Conservation (phyloP, 148 eudicot species). For the Vaccinium macrocarpon region DNA sequence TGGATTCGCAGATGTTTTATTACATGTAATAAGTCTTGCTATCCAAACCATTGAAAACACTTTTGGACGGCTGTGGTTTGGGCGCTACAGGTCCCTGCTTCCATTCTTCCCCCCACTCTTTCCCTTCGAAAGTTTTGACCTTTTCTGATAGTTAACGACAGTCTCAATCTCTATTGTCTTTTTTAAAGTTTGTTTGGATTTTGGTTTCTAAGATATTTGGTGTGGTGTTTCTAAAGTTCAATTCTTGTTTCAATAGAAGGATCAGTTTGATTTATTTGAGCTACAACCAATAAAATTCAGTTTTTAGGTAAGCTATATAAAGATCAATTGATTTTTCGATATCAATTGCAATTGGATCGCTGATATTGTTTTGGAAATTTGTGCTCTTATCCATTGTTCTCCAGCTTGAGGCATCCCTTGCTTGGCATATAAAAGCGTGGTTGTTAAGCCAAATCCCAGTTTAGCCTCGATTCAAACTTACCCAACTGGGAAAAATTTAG, state of each 20-base stretch:
- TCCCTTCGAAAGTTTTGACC: neutral
- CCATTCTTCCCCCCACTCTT: neutral
- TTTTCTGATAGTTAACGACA: neutral
- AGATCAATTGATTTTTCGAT: neutral
- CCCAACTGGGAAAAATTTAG: slow-evolving; percentile 9
- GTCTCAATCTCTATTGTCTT: neutral
- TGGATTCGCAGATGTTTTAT: too few species aligned
- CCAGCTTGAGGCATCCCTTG: slow-evolving; percentile 8
- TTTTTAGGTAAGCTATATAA: neutral
- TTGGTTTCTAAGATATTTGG: neutral
- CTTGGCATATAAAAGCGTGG: slow-evolving; percentile 11
- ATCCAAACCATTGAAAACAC: too few species aligned
- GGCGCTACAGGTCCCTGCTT: too few species aligned
- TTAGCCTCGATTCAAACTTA: slow-evolving; percentile 6
- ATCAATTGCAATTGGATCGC: neutral
- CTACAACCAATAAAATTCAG: neutral
- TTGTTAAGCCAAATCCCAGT: slow-evolving; percentile 12
- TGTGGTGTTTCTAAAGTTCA: neutral
- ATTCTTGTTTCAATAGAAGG: too few species aligned
- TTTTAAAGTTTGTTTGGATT: neutral
- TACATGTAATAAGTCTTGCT: too few species aligned
- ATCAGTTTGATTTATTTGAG: neutral
- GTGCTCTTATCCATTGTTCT: neutral
- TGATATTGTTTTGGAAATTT: neutral
- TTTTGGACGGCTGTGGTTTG: too few species aligned